Evolutionary conservation across 371 early-diverging fungal species (phyloP), one percentile per base, ranked within the genome.

Genomic region (Mortierella sp.): DNA sequence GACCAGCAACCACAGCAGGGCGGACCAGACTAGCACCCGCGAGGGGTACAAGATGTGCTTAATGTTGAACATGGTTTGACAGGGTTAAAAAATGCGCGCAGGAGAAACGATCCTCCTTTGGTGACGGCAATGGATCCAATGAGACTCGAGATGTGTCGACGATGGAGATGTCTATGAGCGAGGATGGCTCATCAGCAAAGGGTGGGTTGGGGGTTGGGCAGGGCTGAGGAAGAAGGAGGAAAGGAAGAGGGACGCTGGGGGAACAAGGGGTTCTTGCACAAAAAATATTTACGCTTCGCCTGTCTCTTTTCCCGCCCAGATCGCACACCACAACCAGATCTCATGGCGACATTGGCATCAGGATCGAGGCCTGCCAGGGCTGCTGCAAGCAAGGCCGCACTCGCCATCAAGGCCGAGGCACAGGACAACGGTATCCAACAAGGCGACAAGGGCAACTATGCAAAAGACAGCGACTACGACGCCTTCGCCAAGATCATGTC

Each of bases 311-410:
- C 34, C 16, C 48, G 8, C 19, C 45, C n/a, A n/a, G n/a, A n/a
- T n/a, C n/a, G n/a, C n/a, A n/a, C n/a, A n/a, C n/a, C n/a, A n/a
- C n/a, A 24, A n/a, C 31, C 45, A 17, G 48, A n/a, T n/a, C 52
- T 24, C 50, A 67, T 60, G 60, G 39, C 14, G 19, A 40, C 57
- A 3, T 14, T 34, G 10, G 56, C 44, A 29, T 44, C 50, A 28
- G 25, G 17, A 39, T 40, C 9, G 14, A 40, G 67, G n/a, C 63
- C 74, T 6, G 19, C 58, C 5, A 49, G 74, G 52, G 53, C 29
- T 10, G 74, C 74, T n/a, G 74, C 76, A 16, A 47, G 69, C 24
- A 57, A 46, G 41, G 76, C 76, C 4, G 76, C 69, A 37, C 47
- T 61, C 54, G 69, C 76, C 39, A 76, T 76, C 49, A 60, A 40